Evolutionary conservation across 1,284 basidiomycete species (phyloP).

Genomic region (Paramarasmius palmivorus): DNA sequence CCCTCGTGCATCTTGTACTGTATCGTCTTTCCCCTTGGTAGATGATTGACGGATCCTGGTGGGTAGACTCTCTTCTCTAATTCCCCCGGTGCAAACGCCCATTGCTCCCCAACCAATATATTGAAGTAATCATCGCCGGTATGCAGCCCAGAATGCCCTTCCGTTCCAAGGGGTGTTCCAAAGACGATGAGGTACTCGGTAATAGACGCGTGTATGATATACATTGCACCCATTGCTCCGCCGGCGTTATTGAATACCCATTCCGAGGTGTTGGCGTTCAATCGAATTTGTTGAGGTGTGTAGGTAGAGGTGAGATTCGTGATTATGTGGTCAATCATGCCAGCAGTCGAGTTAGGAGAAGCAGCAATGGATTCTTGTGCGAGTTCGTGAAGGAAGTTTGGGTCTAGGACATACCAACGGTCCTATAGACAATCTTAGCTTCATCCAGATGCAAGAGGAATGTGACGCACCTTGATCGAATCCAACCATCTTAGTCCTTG

Average conservation of each 20-base stretch:
- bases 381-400: constrained; percentile 62
- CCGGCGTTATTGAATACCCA: constrained; percentile 99
- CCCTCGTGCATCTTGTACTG: constrained; percentile 98
- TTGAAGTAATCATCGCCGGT: constrained; percentile 98
- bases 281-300: constrained; percentile 49
- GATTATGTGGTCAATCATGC: constrained; percentile 79
- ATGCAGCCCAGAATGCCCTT: constrained; percentile 93
- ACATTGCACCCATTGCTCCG: constrained; percentile 99
- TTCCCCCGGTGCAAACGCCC: constrained; percentile 83
- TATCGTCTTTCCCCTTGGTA: constrained; percentile 83
- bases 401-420: constrained; percentile 74
- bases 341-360: constrained; percentile 63
- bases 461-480: too few relatives aligned
- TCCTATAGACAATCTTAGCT: too few relatives aligned
- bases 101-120: constrained; percentile 91
- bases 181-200: constrained; percentile 96
- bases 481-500: too few relatives aligned
- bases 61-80: constrained; percentile 85
- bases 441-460: too few relatives aligned
- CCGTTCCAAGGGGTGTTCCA: constrained; percentile 93
- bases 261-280: constrained; percentile 72
- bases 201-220: constrained; percentile 91
- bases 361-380: constrained; percentile 69
- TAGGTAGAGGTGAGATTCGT: constrained; percentile 73
- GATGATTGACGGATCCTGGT: constrained; percentile 82